Conservation (phyloP, 176 grass and related monocot genomes). For the Aegilops longissima region DNA sequence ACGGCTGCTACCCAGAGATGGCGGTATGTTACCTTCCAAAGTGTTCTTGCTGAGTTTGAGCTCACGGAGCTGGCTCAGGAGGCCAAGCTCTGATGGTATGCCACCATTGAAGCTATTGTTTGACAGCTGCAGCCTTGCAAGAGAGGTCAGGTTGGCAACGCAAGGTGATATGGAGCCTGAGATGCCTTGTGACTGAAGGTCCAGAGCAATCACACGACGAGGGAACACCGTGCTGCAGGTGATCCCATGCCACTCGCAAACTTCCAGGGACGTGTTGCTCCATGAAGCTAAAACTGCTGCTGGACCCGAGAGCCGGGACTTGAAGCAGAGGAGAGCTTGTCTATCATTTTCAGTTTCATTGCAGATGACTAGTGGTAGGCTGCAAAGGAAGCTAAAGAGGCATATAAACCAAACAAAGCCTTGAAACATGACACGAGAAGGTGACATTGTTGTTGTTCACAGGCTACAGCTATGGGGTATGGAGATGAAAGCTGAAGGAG, state of each 20-base stretch:
- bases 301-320: constrained; percentile 21
- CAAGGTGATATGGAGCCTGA: constrained; percentile 36
- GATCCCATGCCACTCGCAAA: constrained; percentile 46
- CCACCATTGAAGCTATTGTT: constrained; percentile 36
- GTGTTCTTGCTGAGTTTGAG: constrained; percentile 65
- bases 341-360: neutral
- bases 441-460: neutral
- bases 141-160: constrained; percentile 37
- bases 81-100: constrained; percentile 44
- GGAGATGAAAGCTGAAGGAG: neutral
- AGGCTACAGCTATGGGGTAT: neutral
- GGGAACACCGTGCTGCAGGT: neutral
- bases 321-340: constrained; percentile 45
- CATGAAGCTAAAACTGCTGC: constrained; percentile 22
- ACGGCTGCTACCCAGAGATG: constrained; percentile 17
- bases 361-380: neutral
- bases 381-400: neutral
- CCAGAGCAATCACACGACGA: constrained; percentile 5
- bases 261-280: constrained; percentile 14
- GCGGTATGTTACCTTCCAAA: constrained; percentile 36
- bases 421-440: neutral
- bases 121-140: constrained; percentile 36
- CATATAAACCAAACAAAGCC: neutral
- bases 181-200: constrained; percentile 28
- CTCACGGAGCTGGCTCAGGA: constrained; percentile 28